Evolutionary conservation across 2,329 filamentous ascomycete species (phyloP).

Genomic region (Byssoonygena ceratinophila): DNA sequence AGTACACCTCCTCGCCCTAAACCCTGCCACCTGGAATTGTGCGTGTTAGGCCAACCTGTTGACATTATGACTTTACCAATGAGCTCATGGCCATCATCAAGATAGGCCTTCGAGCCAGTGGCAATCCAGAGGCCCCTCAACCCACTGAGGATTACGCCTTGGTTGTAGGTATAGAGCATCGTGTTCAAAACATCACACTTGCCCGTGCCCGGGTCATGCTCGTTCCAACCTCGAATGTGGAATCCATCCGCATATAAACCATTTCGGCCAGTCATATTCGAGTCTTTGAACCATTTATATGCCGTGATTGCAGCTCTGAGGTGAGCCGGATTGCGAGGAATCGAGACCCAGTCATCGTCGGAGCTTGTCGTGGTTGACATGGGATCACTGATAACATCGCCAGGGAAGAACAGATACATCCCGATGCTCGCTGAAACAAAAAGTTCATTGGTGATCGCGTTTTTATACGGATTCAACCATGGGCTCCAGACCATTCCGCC

Average conservation of each 20-base stretch:
- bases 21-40: conserved; percentile 53
- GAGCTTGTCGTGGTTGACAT: conserved; percentile 35
- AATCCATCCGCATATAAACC: conserved; percentile 82
- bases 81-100: conserved; percentile 69
- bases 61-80: conserved; percentile 63
- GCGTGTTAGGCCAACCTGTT: conserved; percentile 56
- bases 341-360: conserved; percentile 23
- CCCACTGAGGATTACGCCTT: conserved; percentile 78
- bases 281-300: conserved; percentile 67
- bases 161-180: conserved; percentile 93
- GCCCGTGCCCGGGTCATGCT: conserved; percentile 51
- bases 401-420: conserved; percentile 86
- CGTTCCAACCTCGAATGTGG: conserved; percentile 59
- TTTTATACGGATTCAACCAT: conserved; percentile 73
- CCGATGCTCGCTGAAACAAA: conserved; percentile 72
- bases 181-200: conserved; percentile 72
- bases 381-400: conserved; percentile 62
- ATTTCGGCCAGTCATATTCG: conserved; percentile 66
- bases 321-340: conserved; percentile 51
- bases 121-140: conserved; percentile 68
- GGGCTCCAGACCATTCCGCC: conserved; percentile 93
- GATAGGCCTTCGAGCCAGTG: conserved; percentile 60
- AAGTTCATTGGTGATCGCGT: conserved; percentile 89
- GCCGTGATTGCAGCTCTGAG: conserved; percentile 63
- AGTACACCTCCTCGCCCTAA: conserved; percentile 70